Evolutionary conservation across 306 rosid species (phyloP), one percentile per base, ranked within the genome.

Genomic region (Vigna nakashimae): DNA sequence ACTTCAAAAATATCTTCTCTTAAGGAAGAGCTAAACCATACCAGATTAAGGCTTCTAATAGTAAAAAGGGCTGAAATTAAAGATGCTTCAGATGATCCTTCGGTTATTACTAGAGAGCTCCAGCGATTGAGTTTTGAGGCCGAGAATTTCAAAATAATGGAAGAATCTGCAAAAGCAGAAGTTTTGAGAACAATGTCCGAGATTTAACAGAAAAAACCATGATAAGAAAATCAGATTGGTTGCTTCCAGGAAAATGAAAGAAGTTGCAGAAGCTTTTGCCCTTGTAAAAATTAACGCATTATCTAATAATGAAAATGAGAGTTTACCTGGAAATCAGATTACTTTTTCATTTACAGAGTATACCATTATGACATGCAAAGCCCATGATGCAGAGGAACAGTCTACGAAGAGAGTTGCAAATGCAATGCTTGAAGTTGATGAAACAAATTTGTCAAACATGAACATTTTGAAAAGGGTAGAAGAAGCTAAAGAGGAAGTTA

Each of bases 221-320:
- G 92, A 85, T 92, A 64, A 87, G 74, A 87, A 92, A 84, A 77
- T 88, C 79, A 81, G 92, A 83, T 77, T 92, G 83, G 83, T 87
- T 80, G 99, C 99, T 0, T 94, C 97, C 9, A 87, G 88, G 62
- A 96, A 91, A 84, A 91, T 90, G 90, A 96, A 91, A 82, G 93
- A 86, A 75, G 98, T 94, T 1, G 90, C 90, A 9, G 98, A 95
- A 82, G 89, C 91, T 32, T 81, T 79, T 79, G 89, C 96, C 12
- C 64, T 89, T 17, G 88, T 90, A 6, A 97, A 96, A 81, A 88
- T 91, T n/a, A 88, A 87, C 73, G 89, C 88, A 40, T 71, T 89
- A 49, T 88, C 84, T 58, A 48, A 36, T 69, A 85, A 40, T 8
- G 67, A 42, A 11, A 42, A 42, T 2, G 46, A 67, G 20, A 79